Percentiles rank a stretch among this genome's conserved stretches.
Evolutionary conservation across 768 basidiomycete species (phyloP).

Genomic region (Mrakia hoshinonis): DNA sequence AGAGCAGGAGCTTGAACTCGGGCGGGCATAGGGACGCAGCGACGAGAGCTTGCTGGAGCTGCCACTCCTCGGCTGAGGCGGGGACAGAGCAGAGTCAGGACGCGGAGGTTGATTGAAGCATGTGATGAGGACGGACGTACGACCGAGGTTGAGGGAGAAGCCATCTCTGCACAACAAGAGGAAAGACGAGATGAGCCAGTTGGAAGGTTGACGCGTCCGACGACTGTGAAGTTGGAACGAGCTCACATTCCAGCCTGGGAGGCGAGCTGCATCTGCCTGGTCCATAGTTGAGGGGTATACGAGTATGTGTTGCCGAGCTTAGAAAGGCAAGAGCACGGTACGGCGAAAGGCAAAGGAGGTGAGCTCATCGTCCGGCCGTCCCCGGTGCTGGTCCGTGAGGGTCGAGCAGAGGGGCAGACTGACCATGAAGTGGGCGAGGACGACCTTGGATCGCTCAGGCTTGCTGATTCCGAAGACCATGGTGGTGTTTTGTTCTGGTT

Average conservation of each 20-base stretch:
- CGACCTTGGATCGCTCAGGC: conserved; percentile 28
- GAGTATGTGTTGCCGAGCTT: conserved; percentile 42
- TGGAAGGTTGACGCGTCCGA: not conserved
- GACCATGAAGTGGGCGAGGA: conserved; percentile 42
- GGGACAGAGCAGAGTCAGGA: not conserved
- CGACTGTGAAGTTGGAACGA: not conserved
- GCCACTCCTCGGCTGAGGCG: conserved; percentile 37
- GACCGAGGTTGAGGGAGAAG: conserved; percentile 40
- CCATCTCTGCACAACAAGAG: conserved; percentile 34
- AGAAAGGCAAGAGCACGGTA: not conserved
- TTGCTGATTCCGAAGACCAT: not conserved
- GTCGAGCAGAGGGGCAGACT: conserved; percentile 15
- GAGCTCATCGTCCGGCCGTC: not conserved
- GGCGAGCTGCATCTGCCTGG: conserved; percentile 34
- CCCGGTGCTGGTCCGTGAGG: not conserved
- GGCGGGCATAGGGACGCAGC: conserved; percentile 4
- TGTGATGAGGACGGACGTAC: not conserved
- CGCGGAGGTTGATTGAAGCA: no score
- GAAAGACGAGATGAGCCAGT: not conserved
- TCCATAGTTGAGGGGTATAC: conserved; percentile 37
- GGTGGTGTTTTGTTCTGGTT: not conserved
- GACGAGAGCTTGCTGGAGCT: conserved; percentile 35
- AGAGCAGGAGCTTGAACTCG: conserved; percentile 35
- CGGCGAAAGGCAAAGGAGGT: not conserved
- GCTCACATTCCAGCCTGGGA: conserved; percentile 37